phyloP scores from a whole-genome alignment of 495 filamentous ascomycete genomes.

The Chaetomium tenue region DNA sequence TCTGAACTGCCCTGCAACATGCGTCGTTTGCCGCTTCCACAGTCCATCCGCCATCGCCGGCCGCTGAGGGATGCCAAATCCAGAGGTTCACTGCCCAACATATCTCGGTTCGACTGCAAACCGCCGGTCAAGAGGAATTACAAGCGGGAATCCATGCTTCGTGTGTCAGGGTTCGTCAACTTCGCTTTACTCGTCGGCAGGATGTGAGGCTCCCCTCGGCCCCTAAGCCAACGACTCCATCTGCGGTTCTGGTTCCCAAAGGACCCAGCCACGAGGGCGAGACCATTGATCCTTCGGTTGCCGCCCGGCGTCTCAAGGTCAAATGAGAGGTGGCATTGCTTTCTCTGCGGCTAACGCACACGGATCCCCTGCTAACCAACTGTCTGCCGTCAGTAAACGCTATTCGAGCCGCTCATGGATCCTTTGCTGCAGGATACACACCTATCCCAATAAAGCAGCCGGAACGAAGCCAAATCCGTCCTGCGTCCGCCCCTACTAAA shows the following conservation, averaged over 20 bases:
- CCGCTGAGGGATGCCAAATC: background rate
- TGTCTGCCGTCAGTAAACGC: background rate
- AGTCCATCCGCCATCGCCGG: background rate
- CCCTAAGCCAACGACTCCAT: background rate
- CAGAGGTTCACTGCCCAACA: background rate
- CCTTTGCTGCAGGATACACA: background rate
- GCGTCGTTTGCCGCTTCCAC: background rate
- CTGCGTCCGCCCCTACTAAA: background rate
- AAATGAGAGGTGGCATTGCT: background rate
- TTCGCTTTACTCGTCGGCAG: background rate
- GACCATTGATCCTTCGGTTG: background rate
- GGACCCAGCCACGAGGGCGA: background rate
- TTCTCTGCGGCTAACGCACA: too few relatives aligned
- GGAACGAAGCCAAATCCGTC: background rate
- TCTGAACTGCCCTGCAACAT: background rate
- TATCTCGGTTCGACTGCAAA: background rate
- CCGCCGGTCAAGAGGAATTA: too few relatives aligned
- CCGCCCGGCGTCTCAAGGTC: background rate
- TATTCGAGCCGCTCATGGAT: background rate
- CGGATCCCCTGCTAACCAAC: background rate
- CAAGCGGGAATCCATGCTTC: background rate
- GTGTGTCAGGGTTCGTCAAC: background rate
- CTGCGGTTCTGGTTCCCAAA: background rate
- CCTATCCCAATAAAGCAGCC: background rate
- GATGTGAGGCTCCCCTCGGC: background rate